Evolutionary conservation across 495 filamentous ascomycete species (phyloP).

Genomic region (Bacidia gigantensis): DNA sequence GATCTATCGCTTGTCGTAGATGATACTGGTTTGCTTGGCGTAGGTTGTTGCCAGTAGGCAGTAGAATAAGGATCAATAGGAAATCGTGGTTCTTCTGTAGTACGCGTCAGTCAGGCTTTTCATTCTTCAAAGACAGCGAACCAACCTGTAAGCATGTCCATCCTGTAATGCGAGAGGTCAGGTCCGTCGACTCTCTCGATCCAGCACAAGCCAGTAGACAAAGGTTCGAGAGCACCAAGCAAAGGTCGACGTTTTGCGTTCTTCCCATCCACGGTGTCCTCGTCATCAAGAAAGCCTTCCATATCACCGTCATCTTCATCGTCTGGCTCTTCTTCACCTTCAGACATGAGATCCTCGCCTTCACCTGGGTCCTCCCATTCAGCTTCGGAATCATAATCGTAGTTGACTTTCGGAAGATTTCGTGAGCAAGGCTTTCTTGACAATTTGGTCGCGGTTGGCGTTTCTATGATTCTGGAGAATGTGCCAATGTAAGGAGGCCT

Average conservation of each 20-base stretch:
- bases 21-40: conserved; percentile 7
- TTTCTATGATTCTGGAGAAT: conserved; percentile 43
- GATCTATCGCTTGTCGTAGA: conserved; percentile 19
- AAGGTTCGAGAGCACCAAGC: conserved; percentile 60
- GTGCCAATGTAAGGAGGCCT: conserved; percentile 85
- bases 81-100: conserved; percentile 28
- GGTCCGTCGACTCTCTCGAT: conserved; percentile 36
- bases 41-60: conserved; percentile 53
- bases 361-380: conserved; percentile 84
- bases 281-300: conserved; percentile 41
- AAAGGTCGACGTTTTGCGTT: conserved; percentile 31
- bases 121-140: neutral
- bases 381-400: conserved; percentile 93
- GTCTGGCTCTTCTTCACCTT: conserved; percentile 64
- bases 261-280: conserved; percentile 27
- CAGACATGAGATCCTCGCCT: conserved; percentile 61
- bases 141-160: conserved; percentile 63
- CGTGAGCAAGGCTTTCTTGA: conserved; percentile 57
- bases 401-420: conserved; percentile 55
- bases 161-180: conserved; percentile 41
- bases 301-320: conserved; percentile 41
- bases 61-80: conserved; percentile 79
- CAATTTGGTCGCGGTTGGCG: conserved; percentile 38
- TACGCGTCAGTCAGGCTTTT: neutral
- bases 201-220: conserved; percentile 70